phyloP scores from a whole-genome alignment of 1,284 basidiomycete species.

The Tilletia horrida region DNA sequence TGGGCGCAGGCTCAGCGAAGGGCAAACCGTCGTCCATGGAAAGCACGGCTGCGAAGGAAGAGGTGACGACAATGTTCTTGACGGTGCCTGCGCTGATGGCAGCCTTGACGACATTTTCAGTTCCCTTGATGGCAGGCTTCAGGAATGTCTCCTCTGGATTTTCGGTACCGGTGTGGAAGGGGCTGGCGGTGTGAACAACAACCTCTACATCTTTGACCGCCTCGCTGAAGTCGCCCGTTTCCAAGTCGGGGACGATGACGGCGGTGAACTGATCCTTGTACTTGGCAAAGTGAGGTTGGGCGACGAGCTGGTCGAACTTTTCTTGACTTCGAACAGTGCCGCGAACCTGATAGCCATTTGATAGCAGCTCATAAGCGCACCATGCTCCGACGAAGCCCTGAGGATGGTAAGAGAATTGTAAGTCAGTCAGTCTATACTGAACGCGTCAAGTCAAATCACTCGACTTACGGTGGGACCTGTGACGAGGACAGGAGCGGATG shows the following conservation, averaged over 20 bases:
- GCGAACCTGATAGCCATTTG: conserved; percentile 58
- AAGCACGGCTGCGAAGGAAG: conserved; percentile 62
- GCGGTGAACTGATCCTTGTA: conserved; percentile 60
- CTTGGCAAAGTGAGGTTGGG: conserved; percentile 58
- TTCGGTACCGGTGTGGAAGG: conserved; percentile 48
- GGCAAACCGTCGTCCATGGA: conserved; percentile 46
- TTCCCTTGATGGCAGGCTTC: conserved; percentile 66
- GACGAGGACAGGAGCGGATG: conserved; percentile 10
- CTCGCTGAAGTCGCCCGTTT: conserved; percentile 66
- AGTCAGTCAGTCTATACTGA: too few species aligned
- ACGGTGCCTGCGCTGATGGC: conserved; percentile 61
- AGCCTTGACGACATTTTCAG: conserved; percentile 63
- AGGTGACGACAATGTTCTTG: conserved; percentile 66
- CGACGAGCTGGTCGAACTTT: conserved; percentile 60
- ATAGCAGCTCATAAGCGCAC: conserved; percentile 58
- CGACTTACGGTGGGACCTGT: not conserved
- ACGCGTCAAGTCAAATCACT: too few species aligned
- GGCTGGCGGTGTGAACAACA: conserved; percentile 64
- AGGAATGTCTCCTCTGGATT: conserved; percentile 58
- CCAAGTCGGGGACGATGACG: conserved; percentile 63
- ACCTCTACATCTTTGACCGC: conserved; percentile 67
- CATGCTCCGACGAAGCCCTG: conserved; percentile 56
- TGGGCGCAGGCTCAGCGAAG: conserved; percentile 29
- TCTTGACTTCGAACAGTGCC: conserved; percentile 62
- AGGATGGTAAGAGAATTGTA: not conserved